phyloP scores from a whole-genome alignment of 139 green algal species.

The Chlorella ohadii region DNA sequence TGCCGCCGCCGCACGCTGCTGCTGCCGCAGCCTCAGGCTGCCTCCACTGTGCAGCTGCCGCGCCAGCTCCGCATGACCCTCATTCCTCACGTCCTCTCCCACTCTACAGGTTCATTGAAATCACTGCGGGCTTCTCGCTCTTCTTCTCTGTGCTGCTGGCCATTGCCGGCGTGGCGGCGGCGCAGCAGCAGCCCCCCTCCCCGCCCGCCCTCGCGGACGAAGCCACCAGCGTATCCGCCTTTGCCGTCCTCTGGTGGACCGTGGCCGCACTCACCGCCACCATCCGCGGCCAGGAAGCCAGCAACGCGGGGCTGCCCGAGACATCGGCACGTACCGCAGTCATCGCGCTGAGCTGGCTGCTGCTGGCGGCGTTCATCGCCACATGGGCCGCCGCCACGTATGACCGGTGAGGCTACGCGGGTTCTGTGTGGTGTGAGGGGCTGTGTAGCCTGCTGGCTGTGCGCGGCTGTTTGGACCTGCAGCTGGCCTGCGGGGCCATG shows the following conservation, averaged over 20 bases:
- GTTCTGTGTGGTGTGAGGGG: too few species aligned
- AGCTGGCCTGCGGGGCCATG: too few species aligned
- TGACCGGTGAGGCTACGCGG: conserved; percentile 9
- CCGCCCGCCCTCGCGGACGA: background rate
- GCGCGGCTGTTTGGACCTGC: too few species aligned
- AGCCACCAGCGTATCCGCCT: background rate
- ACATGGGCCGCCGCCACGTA: background rate
- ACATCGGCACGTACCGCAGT: background rate
- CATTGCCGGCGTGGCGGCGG: background rate
- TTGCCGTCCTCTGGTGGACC: conserved; percentile 16
- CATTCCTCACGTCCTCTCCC: background rate
- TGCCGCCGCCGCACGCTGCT: background rate
- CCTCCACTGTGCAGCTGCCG: background rate
- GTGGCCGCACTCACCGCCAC: background rate
- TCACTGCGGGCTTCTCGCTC: conserved; percentile 16
- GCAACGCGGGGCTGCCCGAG: background rate
- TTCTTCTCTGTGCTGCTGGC: conserved; percentile 12
- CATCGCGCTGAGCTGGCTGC: background rate
- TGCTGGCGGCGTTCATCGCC: background rate
- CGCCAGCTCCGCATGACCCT: background rate
- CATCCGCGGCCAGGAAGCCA: conserved; percentile 1
- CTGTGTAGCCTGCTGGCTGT: too few species aligned
- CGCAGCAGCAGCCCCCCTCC: background rate
- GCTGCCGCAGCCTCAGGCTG: too few species aligned
- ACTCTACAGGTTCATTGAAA: conserved; percentile 1